phyloP scores from a whole-genome alignment of 2,329 filamentous ascomycete genomes.

The Scorias spongiosa region DNA sequence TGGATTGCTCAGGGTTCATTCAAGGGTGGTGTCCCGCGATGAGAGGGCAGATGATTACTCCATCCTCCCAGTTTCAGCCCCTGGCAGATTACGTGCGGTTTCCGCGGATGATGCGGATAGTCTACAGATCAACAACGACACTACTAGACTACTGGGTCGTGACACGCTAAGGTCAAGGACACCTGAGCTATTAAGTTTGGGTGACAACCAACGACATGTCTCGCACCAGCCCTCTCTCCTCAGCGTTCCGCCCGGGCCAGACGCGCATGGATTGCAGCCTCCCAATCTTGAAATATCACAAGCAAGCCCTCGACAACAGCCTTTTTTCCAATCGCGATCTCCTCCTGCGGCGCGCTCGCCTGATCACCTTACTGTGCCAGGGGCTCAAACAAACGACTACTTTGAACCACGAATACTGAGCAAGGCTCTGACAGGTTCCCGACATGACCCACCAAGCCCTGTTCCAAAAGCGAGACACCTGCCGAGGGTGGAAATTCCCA shows the following conservation, averaged over 20 bases:
- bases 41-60: constrained; percentile 2
- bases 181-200: not conserved
- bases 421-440: not conserved
- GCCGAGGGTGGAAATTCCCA: constrained; percentile 28
- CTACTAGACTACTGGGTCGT: not conserved
- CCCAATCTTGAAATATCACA: not conserved
- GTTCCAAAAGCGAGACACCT: constrained; percentile 20
- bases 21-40: not conserved
- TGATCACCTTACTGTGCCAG: not conserved
- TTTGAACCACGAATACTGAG: not conserved
- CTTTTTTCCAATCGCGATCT: not conserved
- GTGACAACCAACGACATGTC: not conserved
- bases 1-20: constrained; percentile 7
- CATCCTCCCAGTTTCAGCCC: constrained; percentile 16
- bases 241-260: not conserved
- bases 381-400: not conserved
- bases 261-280: not conserved
- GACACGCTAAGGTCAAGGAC: not conserved
- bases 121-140: constrained; percentile 28
- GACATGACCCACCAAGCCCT: constrained; percentile 8
- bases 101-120: constrained; percentile 43
- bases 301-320: not conserved
- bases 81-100: constrained; percentile 33
- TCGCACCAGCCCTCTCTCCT: not conserved
- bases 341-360: not conserved